Conservation (phyloP, 495 filamentous ascomycete genomes). For the Penicillium manginii region DNA sequence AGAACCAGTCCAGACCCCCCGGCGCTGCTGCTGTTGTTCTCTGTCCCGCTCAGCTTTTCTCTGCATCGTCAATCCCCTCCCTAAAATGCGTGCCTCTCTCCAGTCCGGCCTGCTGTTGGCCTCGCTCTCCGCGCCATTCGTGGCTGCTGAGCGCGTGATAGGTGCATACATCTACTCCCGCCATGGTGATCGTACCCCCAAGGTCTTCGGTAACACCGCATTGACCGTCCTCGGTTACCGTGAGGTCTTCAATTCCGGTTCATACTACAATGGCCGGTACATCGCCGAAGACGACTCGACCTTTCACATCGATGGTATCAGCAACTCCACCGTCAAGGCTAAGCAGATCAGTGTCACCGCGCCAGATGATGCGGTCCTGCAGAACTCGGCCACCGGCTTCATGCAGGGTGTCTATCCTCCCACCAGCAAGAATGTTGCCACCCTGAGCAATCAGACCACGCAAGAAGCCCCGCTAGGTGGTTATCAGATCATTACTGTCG, state of each 20-base stretch:
- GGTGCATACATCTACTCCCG: slow-evolving; percentile 67
- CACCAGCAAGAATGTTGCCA: slow-evolving; percentile 38
- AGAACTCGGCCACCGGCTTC: slow-evolving; percentile 61
- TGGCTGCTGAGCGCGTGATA: slow-evolving; percentile 61
- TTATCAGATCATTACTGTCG: slow-evolving; percentile 64
- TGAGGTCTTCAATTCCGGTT: slow-evolving; percentile 63
- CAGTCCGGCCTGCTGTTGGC: slow-evolving; percentile 38
- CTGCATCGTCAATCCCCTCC: background rate
- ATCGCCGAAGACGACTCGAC: slow-evolving; percentile 48
- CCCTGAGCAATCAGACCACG: slow-evolving; percentile 55
- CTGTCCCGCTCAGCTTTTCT: slow-evolving; percentile 5
- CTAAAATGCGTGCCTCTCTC: slow-evolving; percentile 37
- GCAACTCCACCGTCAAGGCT: slow-evolving; percentile 56
- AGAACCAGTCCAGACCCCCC: background rate
- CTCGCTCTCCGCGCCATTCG: slow-evolving; percentile 35
- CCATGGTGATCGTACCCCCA: slow-evolving; percentile 66
- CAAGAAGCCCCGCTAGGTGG: slow-evolving; percentile 59
- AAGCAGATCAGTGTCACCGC: slow-evolving; percentile 61
- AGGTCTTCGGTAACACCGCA: slow-evolving; percentile 53
- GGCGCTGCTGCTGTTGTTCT: background rate
- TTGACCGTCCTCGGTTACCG: slow-evolving; percentile 64
- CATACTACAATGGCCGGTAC: slow-evolving; percentile 66
- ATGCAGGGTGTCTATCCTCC: slow-evolving; percentile 68
- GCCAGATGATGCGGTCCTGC: slow-evolving; percentile 64
- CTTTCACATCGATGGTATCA: slow-evolving; percentile 60